Evolutionary conservation across 257 asterid species (phyloP), one percentile per base, ranked within the genome.

Genomic region (Datura wrightii): DNA sequence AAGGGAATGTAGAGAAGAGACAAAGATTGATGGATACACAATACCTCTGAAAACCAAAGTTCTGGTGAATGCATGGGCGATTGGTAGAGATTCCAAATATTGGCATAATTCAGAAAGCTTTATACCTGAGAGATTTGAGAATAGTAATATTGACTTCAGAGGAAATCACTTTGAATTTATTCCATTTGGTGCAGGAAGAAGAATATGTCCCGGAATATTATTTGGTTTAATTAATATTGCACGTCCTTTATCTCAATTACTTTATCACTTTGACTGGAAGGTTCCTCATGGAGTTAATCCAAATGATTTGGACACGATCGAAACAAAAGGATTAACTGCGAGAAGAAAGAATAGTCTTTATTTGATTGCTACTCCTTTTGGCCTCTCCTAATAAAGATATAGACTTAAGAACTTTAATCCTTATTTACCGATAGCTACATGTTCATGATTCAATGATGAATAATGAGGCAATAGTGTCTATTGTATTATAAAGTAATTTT

Each of bases 181-280:
- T 5, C 84, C 84, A 4, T 81, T 81, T 24, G 31, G 0, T 0
- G 31, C 31, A 24, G 31, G 31, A 24, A 24, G 65, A n/a, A 58
- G 65, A 58, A 58, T 63, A 6, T 82, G 63, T 37, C 79, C 79
- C 0, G 76, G 50, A 6, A 44, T 62, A 3, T 24, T 53, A 39
- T 84, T 76, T 46, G 83, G 83, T 76, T 9, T 84, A 34, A 31
- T 41, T 10, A 60, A 58, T 34, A 62, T 76, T n/a, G 86, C 63
- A 39, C 71, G 39, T n/a, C 8, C 19, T 59, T 74, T 84, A 59
- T 48, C 78, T 31, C 79, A 56, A 48, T 65, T 84, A 15, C 83
- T 84, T 60, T 84, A 76, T 31, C 83, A 84, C 42, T 84, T 60
- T 14, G 82, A 84, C 14, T 84, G 86, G 86, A 62, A 84, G 24